Evolutionary conservation across 2,329 filamentous ascomycete species (phyloP), one percentile per base, ranked within the genome.

Genomic region (Trichoderma endophyticum): DNA sequence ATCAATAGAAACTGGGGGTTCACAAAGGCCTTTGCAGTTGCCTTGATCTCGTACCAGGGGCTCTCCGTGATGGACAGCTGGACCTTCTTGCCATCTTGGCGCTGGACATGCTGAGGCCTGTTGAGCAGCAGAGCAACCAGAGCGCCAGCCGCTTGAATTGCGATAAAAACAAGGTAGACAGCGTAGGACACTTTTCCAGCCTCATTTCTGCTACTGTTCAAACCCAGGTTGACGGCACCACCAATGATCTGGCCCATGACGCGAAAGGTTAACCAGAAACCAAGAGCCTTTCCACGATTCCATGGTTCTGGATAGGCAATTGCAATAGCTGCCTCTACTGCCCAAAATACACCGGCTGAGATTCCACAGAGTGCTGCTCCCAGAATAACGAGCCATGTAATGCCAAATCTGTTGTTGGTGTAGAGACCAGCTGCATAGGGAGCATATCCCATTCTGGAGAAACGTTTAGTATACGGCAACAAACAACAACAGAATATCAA

Each of bases 301-400:
- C 88, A 89, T 0, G 91, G 90, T 75, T 93, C 91, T 0, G 91
- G 91, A 74, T 94, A 94, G 0, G 89, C 86, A 24, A 93, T 87
- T 0, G 91, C 91, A 71, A 94, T 92, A 0, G 92, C 91, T 0
- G 90, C 90, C 80, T 94, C 92, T 0, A 91, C 88, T 84, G 90
- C 90, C 92, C 92, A 94, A 80, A 93, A 93, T 0, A 93, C 84
- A 0, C 92, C 92, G 0, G 92, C 91, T 0, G 89, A 90, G 36
- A 93, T 84, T 21, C 91, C 91, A 74, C 91, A 93, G 0, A 91
- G 82, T 0, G 90, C 90, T 0, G 90, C 90, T 0, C 91, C 92
- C 9, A 93, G 80, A 0, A 93, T 84, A 0, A 90, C 86, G 11
- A 93, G 85, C 92, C 92, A 94, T 74, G 90, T 87, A 0, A 82